Evolutionary conservation across 106 monocot species (phyloP).

Genomic region (Xerophyta viscosa): DNA sequence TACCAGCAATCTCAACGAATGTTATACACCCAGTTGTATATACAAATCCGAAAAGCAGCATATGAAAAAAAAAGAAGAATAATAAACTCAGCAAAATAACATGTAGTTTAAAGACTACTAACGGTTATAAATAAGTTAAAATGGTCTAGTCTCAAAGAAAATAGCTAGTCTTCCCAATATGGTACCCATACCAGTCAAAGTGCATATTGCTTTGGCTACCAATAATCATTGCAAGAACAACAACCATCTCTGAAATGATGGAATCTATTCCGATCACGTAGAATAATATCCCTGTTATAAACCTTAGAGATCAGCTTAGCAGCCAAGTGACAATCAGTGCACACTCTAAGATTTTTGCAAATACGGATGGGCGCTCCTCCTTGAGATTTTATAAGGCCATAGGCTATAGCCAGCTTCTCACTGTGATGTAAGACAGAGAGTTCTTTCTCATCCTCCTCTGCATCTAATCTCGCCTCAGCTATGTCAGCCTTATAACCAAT

Average conservation of each 20-base stretch:
- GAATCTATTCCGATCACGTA: constrained; percentile 59
- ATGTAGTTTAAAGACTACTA: too few relatives aligned
- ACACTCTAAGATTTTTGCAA: constrained; percentile 68
- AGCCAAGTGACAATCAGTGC: constrained; percentile 55
- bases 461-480: constrained; percentile 56
- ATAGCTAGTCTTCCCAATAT: too few relatives aligned
- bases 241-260: constrained; percentile 64
- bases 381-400: constrained; percentile 36
- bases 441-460: constrained; percentile 67
- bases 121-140: too few relatives aligned
- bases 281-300: constrained; percentile 56
- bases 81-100: too few relatives aligned
- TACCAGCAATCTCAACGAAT: too few relatives aligned
- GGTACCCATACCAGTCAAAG: too few relatives aligned
- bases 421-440: constrained; percentile 59
- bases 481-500: constrained; percentile 36
- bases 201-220: too few relatives aligned
- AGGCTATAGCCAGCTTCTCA: constrained; percentile 62
- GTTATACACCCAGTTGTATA: too few relatives aligned
- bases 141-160: too few relatives aligned
- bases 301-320: constrained; percentile 67
- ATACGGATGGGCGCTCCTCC: constrained; percentile 37
- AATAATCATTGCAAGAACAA: constrained; percentile 78
- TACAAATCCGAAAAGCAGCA: too few relatives aligned
- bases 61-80: too few relatives aligned